Base-by-base conservation (phyloP, 208 protist species). In the Dictyostelium gargantuum region DNA sequence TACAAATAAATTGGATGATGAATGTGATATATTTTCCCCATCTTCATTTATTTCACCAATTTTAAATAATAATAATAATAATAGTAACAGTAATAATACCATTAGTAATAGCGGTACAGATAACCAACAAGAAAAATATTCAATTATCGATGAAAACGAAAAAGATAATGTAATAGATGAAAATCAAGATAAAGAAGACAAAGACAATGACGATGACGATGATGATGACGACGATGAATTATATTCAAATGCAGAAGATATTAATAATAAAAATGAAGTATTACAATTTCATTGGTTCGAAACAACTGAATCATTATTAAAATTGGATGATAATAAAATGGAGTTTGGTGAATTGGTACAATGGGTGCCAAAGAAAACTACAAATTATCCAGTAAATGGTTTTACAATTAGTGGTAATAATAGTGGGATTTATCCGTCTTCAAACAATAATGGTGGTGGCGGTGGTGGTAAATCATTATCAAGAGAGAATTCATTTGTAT, bases 211-310 rank as follows among this genome's bases (percentile, higher is more conserved):
- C 0, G 15, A 79, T 32, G 19, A 9, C 29, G 66, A 89, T 17
- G 52, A 61, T 17, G 68, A 86, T 4, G 46, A 46, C 23, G 46
- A 56, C 0, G n/a, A 52, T 21, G n/a, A 73, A 29, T 15, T 38
- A 29, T 46, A 70, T 21, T n/a, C 38, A 66, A 84, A 68, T 21
- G 23, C 56, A 11, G 77, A 84, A n/a, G 38, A 68, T 70, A 56
- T 58, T n/a, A 56, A 56, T 44, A 52, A 80, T n/a, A 35, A 56
- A 5, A 42, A 58, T n/a, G 46, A 80, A 50, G 15, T 79, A 6
- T 79, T 75, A 11, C 40, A 79, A 40, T 38, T 70, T 21, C 82
- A 89, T 79, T 89, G 82, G 82, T 89, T 29, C 11, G 82, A 89
- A 52, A 89, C 48, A 21, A 40, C 76, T 23, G 82, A 68, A 5